Evolutionary conservation across 768 basidiomycete species (phyloP).

Genomic region (Suillus alpinus): DNA sequence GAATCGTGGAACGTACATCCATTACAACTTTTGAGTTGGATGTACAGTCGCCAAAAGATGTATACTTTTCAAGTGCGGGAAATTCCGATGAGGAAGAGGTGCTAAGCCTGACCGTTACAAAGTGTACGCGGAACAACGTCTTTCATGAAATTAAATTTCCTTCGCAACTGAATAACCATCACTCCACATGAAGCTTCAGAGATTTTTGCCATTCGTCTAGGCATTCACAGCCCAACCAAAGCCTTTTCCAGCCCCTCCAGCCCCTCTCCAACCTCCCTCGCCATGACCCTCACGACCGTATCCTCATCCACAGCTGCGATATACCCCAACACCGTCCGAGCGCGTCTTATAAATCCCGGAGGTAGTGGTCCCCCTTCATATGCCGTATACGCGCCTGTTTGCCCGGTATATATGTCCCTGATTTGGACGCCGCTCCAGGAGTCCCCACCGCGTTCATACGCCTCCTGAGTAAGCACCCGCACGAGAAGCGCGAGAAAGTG

Average conservation of each 20-base stretch:
- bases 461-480: conserved; percentile 51
- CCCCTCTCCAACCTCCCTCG: conserved; percentile 61
- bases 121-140: background rate
- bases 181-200: background rate
- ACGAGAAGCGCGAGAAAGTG: conserved; percentile 74
- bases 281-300: conserved; percentile 68
- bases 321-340: conserved; percentile 64
- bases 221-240: conserved; percentile 32
- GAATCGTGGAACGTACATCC: conserved; percentile 3
- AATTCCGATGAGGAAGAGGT: too few species aligned
- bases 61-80: too few species aligned
- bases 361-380: conserved; percentile 5
- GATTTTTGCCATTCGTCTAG: background rate
- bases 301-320: conserved; percentile 73
- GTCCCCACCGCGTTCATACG: conserved; percentile 37
- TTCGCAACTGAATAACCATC: background rate
- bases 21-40: background rate
- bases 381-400: background rate
- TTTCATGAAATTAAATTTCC: background rate
- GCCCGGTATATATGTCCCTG: conserved; percentile 1
- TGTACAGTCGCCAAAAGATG: background rate
- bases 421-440: conserved; percentile 13
- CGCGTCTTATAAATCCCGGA: conserved; percentile 43
- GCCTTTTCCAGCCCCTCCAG: conserved; percentile 50
- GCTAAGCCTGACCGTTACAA: too few species aligned